Base-by-base conservation (phyloP, 805 yeast genomes). In the Soucietia sequanensis region DNA sequence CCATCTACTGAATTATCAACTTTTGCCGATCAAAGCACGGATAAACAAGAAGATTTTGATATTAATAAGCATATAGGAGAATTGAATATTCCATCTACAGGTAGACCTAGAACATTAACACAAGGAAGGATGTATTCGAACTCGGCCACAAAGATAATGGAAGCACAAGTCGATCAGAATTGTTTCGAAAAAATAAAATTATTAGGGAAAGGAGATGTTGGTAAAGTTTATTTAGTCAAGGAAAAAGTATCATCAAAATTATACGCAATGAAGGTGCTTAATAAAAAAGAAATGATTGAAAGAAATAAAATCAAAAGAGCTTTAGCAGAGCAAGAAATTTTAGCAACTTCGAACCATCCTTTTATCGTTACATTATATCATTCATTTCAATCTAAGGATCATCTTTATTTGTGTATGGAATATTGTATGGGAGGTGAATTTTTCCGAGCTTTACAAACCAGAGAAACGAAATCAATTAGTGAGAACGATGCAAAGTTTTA, bases 391-490 rank as follows among this genome's bases (percentile, higher is more conserved):
- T 84, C 95, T 4, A 93, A 87, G 40, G 97, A 90, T 49, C 80
- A 85, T 53, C 62, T 93, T 8, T 93, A 89, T 49, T 74, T 93
- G 26, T 93, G 99, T 62, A 91, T 95, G 96, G 99, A 93, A 58
- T 93, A 91, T 53, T 93, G 99, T 55, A 88, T 93, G 89, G 99
- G 99, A 20, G 99, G 99, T 30, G 99, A 95, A 62, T 93, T 93
- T 52, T 93, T 93, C 69, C 70, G 98, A 40, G 99, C 98, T 0
- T 64, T 93, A 35, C 99, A 93, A 61, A 89, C 97, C 0, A 72
- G 97, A 41, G 82, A 80, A 42, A 78, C 88, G 35, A 87, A 89
- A 55, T 85, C 95, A 46, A 82, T 93, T 10, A 68, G 78, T 14
- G 99, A 93, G 58, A 76, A 69, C 19, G 98, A 90, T 57, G 98